These are phyloP conservation scores for Chaetothyriales sp. DNA, from an alignment of 2,329 filamentous ascomycete genomes.

Conservation along the genomic window DNA sequence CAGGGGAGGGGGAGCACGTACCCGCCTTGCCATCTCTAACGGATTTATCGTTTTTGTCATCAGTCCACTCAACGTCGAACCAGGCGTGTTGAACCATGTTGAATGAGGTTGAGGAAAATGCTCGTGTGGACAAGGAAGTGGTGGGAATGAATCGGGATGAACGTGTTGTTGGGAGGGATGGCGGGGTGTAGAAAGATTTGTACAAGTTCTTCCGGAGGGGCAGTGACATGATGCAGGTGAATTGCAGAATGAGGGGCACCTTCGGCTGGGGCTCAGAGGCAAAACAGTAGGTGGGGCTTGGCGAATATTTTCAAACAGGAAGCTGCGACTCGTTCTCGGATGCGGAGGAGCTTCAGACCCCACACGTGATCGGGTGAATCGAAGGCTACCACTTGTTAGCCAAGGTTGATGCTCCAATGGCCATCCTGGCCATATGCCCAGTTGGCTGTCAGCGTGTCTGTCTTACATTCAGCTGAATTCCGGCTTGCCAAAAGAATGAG, in stretches of 20 bases:
- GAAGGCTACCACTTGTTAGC: background rate
- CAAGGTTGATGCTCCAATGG: background rate
- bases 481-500: background rate
- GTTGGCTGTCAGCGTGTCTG: background rate
- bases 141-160: constrained; percentile 6
- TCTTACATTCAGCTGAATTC: background rate
- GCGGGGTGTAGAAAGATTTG: constrained; percentile 22
- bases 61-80: constrained; percentile 56
- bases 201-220: constrained; percentile 9
- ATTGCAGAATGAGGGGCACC: constrained; percentile 1
- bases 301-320: background rate
- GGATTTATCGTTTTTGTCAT: constrained; percentile 40
- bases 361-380: background rate
- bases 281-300: background rate
- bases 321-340: background rate
- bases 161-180: constrained; percentile 26
- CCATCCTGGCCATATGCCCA: background rate
- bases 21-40: constrained; percentile 1
- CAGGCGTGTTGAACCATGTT: constrained; percentile 63
- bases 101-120: constrained; percentile 35
- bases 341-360: background rate
- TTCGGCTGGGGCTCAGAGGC: background rate
- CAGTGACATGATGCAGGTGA: constrained; percentile 3
- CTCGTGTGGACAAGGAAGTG: constrained; percentile 6
- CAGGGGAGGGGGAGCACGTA: constrained; percentile 6